phyloP scores from a whole-genome alignment of 2,329 filamentous ascomycete species.

The Neofusicoccum parvum region DNA sequence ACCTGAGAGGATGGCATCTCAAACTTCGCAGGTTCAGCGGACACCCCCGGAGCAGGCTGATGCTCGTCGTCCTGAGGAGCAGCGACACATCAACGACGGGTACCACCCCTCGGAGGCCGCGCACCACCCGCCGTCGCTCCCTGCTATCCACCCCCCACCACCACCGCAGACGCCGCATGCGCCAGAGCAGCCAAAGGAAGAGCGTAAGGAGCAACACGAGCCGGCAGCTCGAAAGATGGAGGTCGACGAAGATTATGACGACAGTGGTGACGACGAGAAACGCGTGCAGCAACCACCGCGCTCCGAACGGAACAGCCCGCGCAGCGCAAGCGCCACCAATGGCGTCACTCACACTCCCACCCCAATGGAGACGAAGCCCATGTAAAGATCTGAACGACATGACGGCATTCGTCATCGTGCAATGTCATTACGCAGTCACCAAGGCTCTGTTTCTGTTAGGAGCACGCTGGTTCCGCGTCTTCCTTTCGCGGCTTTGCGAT shows the following conservation, averaged over 20 bases:
- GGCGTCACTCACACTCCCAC: slow-evolving; percentile 37
- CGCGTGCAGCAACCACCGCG: slow-evolving; percentile 32
- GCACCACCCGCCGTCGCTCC: slow-evolving; percentile 73
- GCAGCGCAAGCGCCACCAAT: slow-evolving; percentile 35
- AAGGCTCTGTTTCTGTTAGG: neutral
- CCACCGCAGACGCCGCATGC: slow-evolving; percentile 50
- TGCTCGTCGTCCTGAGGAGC: slow-evolving; percentile 60
- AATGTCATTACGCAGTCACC: neutral
- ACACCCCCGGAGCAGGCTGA: slow-evolving; percentile 72
- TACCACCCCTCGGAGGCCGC: slow-evolving; percentile 94
- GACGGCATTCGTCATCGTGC: neutral
- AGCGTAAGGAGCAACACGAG: slow-evolving; percentile 61
- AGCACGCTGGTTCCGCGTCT: neutral
- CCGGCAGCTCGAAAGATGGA: slow-evolving; percentile 94
- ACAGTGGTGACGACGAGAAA: slow-evolving; percentile 84
- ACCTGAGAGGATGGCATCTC: slow-evolving; percentile 42
- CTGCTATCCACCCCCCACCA: slow-evolving; percentile 54
- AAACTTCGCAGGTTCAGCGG: slow-evolving; percentile 67
- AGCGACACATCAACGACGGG: slow-evolving; percentile 72
- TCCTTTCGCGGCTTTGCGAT: neutral
- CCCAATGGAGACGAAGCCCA: slow-evolving; percentile 31
- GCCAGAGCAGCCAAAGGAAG: slow-evolving; percentile 51
- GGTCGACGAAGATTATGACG: slow-evolving; percentile 96
- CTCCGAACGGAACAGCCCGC: slow-evolving; percentile 49
- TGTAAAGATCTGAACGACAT: neutral